Conservation (phyloP, 1,284 basidiomycete species). For the Porogramme epimiltina region DNA sequence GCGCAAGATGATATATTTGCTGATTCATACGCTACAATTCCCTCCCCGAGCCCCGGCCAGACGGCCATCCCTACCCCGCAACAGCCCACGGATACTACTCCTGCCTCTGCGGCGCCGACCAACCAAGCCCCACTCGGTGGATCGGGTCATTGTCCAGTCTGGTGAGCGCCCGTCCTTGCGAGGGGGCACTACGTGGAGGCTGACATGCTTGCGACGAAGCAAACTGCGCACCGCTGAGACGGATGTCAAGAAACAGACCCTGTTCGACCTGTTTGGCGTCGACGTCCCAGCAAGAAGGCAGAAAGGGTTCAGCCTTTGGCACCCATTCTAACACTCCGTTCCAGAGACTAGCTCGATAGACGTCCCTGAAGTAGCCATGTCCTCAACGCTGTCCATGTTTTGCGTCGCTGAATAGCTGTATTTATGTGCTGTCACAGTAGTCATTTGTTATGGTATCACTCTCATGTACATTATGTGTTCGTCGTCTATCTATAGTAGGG, state of each 20-base stretch:
- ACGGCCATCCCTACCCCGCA: conserved; percentile 15
- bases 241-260: neutral
- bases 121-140: conserved; percentile 6
- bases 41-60: conserved; percentile 11
- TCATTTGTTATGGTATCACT: too few relatives aligned
- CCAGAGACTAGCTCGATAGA: too few relatives aligned
- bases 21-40: conserved; percentile 32
- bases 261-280: neutral
- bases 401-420: too few relatives aligned
- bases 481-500: too few relatives aligned
- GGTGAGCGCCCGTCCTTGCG: conserved; percentile 3
- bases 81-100: conserved; percentile 1
- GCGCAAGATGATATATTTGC: conserved; percentile 66
- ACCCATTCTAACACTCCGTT: conserved; percentile 8
- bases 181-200: neutral
- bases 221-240: neutral
- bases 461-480: too few relatives aligned
- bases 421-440: too few relatives aligned
- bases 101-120: neutral
- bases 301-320: conserved; percentile 13
- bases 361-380: too few relatives aligned
- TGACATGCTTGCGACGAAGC: neutral
- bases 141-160: conserved; percentile 6
- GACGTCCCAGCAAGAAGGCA: neutral
- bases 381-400: too few relatives aligned